Percentiles rank a stretch among this genome's conserved stretches.
Evolutionary conservation across 805 yeast genomes (phyloP).

Genomic region (Wickerhamiella musiphila): DNA sequence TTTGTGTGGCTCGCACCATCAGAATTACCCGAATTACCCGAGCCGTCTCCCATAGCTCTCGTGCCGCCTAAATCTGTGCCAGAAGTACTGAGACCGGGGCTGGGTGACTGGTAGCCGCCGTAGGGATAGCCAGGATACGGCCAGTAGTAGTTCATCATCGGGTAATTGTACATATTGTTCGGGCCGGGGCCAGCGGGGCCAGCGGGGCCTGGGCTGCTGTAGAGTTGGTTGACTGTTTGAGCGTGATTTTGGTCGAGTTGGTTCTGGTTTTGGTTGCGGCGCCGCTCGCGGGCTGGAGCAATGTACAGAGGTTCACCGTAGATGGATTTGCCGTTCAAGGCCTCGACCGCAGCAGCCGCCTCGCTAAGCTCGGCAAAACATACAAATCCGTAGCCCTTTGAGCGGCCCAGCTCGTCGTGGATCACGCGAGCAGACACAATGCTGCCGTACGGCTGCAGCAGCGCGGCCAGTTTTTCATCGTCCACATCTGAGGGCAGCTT

Average conservation of each 20-base stretch:
- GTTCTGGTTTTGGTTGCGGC: not conserved
- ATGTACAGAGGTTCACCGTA: slow-evolving; percentile 39
- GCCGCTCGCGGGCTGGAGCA: slow-evolving; percentile 48
- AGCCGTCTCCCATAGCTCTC: no score
- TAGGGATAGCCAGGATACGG: slow-evolving; percentile 2
- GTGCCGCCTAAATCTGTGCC: no score
- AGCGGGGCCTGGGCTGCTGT: no score
- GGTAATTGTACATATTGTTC: no score
- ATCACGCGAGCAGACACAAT: slow-evolving; percentile 39
- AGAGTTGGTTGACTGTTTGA: no score
- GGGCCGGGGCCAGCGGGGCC: no score
- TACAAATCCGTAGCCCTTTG: slow-evolving; percentile 71
- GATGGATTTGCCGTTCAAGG: slow-evolving; percentile 38
- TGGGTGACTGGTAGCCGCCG: not conserved
- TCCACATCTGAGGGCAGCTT: slow-evolving; percentile 38
- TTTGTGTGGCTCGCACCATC: no score
- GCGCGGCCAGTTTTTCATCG: slow-evolving; percentile 33
- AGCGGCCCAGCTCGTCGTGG: slow-evolving; percentile 31
- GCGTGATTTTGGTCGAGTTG: no score
- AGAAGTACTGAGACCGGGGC: no score
- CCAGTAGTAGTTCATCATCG: no score
- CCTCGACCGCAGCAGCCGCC: slow-evolving; percentile 53
- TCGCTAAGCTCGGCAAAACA: slow-evolving; percentile 49
- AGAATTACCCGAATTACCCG: no score
- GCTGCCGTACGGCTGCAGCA: slow-evolving; percentile 32